These are phyloP conservation scores for Heritiera fomes DNA, from an alignment of 345 rosid genomes.

Conservation along the genomic window DNA sequence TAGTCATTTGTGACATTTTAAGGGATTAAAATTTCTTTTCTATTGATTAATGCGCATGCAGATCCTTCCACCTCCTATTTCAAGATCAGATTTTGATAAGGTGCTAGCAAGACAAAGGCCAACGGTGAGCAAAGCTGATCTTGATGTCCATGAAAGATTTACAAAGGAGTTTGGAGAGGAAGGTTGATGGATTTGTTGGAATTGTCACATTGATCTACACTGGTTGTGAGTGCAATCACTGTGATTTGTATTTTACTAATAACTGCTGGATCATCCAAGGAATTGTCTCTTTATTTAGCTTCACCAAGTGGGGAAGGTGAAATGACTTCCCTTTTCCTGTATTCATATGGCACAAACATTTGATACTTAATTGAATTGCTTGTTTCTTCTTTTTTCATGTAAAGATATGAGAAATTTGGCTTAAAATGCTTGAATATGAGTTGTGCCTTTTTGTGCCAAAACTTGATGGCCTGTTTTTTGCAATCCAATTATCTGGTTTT, in stretches of 20 bases:
- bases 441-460: slow-evolving; percentile 11
- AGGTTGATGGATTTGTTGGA: slow-evolving; percentile 45
- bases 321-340: slow-evolving; percentile 39
- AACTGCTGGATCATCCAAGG: slow-evolving; percentile 33
- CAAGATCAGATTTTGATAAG: slow-evolving; percentile 72
- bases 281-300: slow-evolving; percentile 22
- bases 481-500: neutral
- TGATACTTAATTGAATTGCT: slow-evolving; percentile 33
- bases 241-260: slow-evolving; percentile 44
- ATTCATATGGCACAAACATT: slow-evolving; percentile 31
- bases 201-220: slow-evolving; percentile 20
- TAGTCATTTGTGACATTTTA: neutral
- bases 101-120: slow-evolving; percentile 83
- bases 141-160: slow-evolving; percentile 79
- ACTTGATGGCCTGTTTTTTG: neutral
- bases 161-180: slow-evolving; percentile 87
- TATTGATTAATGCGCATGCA: slow-evolving; percentile 27
- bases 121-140: slow-evolving; percentile 74
- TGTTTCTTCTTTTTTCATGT: slow-evolving; percentile 38
- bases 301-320: slow-evolving; percentile 33
- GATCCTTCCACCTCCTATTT: slow-evolving; percentile 81
- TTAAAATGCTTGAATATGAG: slow-evolving; percentile 13
- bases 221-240: slow-evolving; percentile 34
- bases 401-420: slow-evolving; percentile 36
- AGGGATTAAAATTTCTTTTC: neutral